Evolutionary conservation across 2,329 filamentous ascomycete species (phyloP), one percentile per base, ranked within the genome.

Genomic region (Penicillium sp.): DNA sequence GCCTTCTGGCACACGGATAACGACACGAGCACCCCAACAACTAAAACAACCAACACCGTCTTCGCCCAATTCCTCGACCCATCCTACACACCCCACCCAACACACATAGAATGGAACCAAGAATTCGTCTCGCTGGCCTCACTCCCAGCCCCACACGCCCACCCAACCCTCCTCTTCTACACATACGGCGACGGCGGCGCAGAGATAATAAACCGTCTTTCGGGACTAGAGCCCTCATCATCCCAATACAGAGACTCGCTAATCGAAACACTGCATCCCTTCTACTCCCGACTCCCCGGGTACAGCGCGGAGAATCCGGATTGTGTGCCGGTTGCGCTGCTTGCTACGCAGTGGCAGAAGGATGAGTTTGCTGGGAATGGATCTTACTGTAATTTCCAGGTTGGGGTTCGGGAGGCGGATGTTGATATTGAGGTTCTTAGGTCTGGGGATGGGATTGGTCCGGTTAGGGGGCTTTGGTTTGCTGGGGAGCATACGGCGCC

Each of bases 401-500:
- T 88, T 16, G 91, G 90, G 0, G 70, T 93, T 46, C 78, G 84
- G 63, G 78, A 84, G 6, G 90, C 87, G 0, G 90, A 92, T 64
- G 77, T 80, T 56, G 89, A 95, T 70, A 85, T 96, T 47, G 82
- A 87, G 70, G 70, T 74, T 2, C 77, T 87, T 75, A 72, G 84
- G 25, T 68, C 74, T 5, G 82, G 82, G 0, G 68, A 73, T 2
- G 83, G 83, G 0, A 67, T 81, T 44, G 77, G 76, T 1, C 33
- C 63, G 21, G 85, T 84, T 13, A 78, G 85, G 23, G 86, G 89
- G 0, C 70, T 96, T 9, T 96, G 92, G 92, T 80, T 96, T 63
- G 92, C 92, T 0, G 92, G 92, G 0, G 92, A 96, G 75, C 92
- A 96, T 75, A 96, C 91, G 23, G 88, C 91, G 53, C 92, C 92